A percentile compares a stretch with the other conserved stretches of the same genome.
These are phyloP conservation scores for Ganoderma multipileum DNA, from an alignment of 1,284 basidiomycete species.

Conservation along the genomic window DNA sequence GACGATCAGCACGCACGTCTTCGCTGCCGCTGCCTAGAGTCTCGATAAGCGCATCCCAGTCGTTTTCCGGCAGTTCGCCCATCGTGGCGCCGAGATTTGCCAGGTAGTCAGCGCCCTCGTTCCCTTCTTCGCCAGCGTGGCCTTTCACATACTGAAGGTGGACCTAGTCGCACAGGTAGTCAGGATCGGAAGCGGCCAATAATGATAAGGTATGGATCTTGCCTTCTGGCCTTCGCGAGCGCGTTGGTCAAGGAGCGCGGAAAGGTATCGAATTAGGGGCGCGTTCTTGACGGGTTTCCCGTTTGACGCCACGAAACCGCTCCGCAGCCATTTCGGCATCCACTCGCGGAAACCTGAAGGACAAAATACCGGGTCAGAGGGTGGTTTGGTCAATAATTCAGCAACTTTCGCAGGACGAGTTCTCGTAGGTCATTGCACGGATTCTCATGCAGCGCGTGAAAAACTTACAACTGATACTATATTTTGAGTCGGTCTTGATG, in stretches of 20 bases:
- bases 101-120: constrained; percentile 78
- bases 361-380: not conserved
- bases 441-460: not conserved
- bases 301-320: constrained; percentile 54
- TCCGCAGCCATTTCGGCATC: constrained; percentile 66
- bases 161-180: constrained; percentile 40
- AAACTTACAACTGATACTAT: constrained; percentile 71
- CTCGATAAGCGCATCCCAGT: constrained; percentile 53
- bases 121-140: constrained; percentile 75
- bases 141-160: constrained; percentile 72
- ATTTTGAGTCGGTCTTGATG: constrained; percentile 81
- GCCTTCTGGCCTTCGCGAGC: constrained; percentile 53
- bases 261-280: constrained; percentile 67
- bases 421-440: not conserved
- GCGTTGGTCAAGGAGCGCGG: constrained; percentile 59
- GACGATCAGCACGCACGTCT: not conserved
- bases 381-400: not conserved
- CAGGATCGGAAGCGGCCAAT: not conserved
- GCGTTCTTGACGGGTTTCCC: constrained; percentile 71
- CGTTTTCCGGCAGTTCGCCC: constrained; percentile 51
- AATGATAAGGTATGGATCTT: not conserved
- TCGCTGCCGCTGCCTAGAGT: constrained; percentile 2
- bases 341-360: constrained; percentile 65
- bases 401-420: not conserved
- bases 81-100: constrained; percentile 62